A percentile compares a stretch with the other conserved stretches of the same genome.
phyloP scores from a whole-genome alignment of 169 alveolate species.

The Eimeria nieschulzi region DNA sequence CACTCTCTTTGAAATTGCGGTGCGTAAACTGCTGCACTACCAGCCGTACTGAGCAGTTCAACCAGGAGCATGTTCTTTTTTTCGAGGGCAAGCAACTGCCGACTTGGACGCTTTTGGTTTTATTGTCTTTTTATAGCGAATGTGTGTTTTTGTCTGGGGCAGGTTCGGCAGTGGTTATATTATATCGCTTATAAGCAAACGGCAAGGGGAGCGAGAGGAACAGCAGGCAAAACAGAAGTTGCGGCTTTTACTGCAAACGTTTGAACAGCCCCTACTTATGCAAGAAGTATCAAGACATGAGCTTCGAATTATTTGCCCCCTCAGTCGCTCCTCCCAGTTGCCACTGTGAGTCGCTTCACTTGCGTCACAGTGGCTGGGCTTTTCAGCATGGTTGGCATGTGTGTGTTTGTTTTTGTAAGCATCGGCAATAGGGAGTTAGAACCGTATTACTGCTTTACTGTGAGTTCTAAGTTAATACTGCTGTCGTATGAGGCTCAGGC shows the following conservation, averaged over 20 bases:
- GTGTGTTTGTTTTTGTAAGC: neutral
- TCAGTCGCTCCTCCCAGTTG: slow-evolving; percentile 31
- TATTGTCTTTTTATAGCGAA: neutral
- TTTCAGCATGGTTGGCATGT: neutral
- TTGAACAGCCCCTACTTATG: slow-evolving; percentile 33
- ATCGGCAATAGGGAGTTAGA: too few species aligned
- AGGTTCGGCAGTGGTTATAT: slow-evolving; percentile 62
- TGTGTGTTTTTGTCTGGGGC: slow-evolving; percentile 4
- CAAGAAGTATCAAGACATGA: slow-evolving; percentile 44
- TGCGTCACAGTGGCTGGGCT: neutral
- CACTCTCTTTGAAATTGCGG: slow-evolving; percentile 78
- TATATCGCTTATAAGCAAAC: neutral
- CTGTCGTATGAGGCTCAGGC: slow-evolving; percentile 33
- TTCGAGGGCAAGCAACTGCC: neutral
- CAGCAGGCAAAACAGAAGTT: slow-evolving; percentile 41
- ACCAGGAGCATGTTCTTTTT: neutral
- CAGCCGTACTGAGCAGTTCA: neutral
- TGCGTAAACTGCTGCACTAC: slow-evolving; percentile 76
- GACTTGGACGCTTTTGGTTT: neutral
- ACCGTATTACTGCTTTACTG: too few species aligned
- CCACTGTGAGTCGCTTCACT: slow-evolving; percentile 47
- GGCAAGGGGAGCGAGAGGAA: slow-evolving; percentile 35
- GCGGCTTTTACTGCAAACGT: slow-evolving; percentile 29
- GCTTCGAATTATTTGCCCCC: slow-evolving; percentile 46
- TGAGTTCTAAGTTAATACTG: neutral